phyloP scores from a whole-genome alignment of 1,139 yeast genomes.

The Sugiyamaella castrensis region DNA sequence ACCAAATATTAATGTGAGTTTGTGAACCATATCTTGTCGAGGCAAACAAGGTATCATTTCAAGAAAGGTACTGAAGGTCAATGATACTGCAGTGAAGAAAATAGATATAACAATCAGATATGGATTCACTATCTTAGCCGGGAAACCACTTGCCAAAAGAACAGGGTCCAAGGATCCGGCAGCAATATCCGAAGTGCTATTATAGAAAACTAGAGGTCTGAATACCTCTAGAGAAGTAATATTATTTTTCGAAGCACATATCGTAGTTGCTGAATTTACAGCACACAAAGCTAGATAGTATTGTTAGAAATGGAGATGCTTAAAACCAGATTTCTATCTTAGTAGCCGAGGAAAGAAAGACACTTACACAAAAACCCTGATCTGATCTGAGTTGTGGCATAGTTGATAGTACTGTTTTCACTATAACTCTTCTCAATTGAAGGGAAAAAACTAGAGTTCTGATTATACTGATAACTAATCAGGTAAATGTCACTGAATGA shows the following conservation, averaged over 20 bases:
- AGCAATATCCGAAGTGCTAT: constrained; percentile 33
- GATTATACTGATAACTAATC: constrained; percentile 47
- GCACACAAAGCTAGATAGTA: constrained; percentile 1
- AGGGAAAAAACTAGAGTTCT: constrained; percentile 41
- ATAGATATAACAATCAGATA: constrained; percentile 51
- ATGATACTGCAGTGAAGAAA: constrained; percentile 43
- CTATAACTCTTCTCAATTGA: constrained; percentile 33
- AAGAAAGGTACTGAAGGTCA: constrained; percentile 34
- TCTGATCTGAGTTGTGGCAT: constrained; percentile 39
- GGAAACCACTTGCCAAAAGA: constrained; percentile 43
- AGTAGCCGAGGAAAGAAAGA: neutral
- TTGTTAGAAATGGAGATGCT: neutral
- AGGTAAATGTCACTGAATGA: constrained; percentile 49
- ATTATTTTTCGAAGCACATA: constrained; percentile 11
- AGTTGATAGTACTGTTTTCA: constrained; percentile 28
- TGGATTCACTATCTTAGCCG: constrained; percentile 51
- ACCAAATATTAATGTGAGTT: constrained; percentile 40
- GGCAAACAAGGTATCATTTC: constrained; percentile 41
- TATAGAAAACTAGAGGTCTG: constrained; percentile 39
- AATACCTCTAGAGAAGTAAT: constrained; percentile 26
- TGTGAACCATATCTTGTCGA: constrained; percentile 46
- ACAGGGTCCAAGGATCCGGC: constrained; percentile 41
- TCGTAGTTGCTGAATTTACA: neutral
- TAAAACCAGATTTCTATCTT: neutral
- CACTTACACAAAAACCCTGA: constrained; percentile 54